Evolutionary conservation across 306 rosid genomes (phyloP), one percentile per base, ranked within the genome.

Genomic region (Vicia faba): DNA sequence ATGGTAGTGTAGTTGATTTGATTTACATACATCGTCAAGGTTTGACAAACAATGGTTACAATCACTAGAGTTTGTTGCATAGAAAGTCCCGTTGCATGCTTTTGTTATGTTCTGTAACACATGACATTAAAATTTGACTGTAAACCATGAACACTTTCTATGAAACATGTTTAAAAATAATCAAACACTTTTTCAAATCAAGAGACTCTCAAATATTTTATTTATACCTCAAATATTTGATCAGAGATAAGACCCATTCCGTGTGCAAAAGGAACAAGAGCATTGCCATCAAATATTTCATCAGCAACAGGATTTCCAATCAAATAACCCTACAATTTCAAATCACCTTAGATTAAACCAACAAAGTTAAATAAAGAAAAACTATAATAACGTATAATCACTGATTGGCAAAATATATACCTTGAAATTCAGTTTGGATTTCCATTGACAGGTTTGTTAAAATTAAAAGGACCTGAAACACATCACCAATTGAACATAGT

Each of bases 261-360:
- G 3, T 46, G 28, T 25, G 28, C 4, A 25, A 25, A 25, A 25
- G 28, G 28, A 25, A 25, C 28, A 25, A 25, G 28, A 25, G 28
- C 98, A 70, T 89, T 92, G 35, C 95, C 96, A 84, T 89, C 98
- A n/a, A 84, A 59, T 14, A 4, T 14, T 0, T 82, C 81, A 81
- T 92, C 98, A 1, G 91, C 43, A 41, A 89, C 91, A 40, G 95
- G 95, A 78, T 92, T 92, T 74, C 98, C 98, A 65, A 92, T 89
- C 78, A 92, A 14, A 71, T 85, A 92, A 44, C 97, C 97, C 97
- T 92, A 64, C 70, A 64, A 11, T 11, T 15, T 16, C 5, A 11
- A 60, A 50, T 23, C n/a, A 67, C 28, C 11, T 73, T 45, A 78
- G 68, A 41, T 73, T 38, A 46, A 35, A 13, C 25, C 73, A 53